Evolutionary conservation across 805 yeast species (phyloP).

Genomic region (Debaryomyces maramus): DNA sequence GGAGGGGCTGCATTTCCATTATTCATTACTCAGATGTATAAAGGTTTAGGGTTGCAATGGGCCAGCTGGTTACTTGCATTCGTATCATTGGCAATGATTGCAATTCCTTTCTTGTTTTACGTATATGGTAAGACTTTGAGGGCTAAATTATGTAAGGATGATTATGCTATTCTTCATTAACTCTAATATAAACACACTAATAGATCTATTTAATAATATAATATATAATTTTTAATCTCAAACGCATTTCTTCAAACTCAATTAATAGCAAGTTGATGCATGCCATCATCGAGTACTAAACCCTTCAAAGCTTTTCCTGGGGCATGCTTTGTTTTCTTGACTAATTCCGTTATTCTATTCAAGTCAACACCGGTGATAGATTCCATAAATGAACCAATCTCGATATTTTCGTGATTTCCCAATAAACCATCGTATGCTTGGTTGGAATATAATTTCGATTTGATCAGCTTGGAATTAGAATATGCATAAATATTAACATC

Average conservation of each 20-base stretch:
- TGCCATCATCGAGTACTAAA: too few species aligned
- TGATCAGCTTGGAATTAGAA: slow-evolving; percentile 54
- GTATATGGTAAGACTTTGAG: slow-evolving; percentile 65
- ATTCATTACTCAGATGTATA: slow-evolving; percentile 80
- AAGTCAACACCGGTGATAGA: slow-evolving; percentile 50
- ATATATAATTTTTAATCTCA: slow-evolving; percentile 3
- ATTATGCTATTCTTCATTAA: slow-evolving; percentile 36
- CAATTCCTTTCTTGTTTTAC: slow-evolving; percentile 70
- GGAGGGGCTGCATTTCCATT: slow-evolving; percentile 88
- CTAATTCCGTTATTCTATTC: slow-evolving; percentile 45
- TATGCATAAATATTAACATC: slow-evolving; percentile 90
- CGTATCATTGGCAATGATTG: slow-evolving; percentile 72
- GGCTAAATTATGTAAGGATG: slow-evolving; percentile 64
- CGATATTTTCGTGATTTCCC: slow-evolving; percentile 87
- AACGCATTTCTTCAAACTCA: too few species aligned
- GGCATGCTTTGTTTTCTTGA: slow-evolving; percentile 53
- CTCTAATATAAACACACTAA: neutral
- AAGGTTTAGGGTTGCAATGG: slow-evolving; percentile 73
- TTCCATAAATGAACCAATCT: slow-evolving; percentile 75
- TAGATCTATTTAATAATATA: neutral
- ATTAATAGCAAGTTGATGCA: neutral
- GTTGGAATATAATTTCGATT: slow-evolving; percentile 31
- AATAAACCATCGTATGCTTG: slow-evolving; percentile 44
- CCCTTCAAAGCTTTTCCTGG: too few species aligned
- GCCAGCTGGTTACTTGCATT: slow-evolving; percentile 79